Evolutionary conservation across 257 asterid species (phyloP).

Genomic region (Solanum dulcamara): DNA sequence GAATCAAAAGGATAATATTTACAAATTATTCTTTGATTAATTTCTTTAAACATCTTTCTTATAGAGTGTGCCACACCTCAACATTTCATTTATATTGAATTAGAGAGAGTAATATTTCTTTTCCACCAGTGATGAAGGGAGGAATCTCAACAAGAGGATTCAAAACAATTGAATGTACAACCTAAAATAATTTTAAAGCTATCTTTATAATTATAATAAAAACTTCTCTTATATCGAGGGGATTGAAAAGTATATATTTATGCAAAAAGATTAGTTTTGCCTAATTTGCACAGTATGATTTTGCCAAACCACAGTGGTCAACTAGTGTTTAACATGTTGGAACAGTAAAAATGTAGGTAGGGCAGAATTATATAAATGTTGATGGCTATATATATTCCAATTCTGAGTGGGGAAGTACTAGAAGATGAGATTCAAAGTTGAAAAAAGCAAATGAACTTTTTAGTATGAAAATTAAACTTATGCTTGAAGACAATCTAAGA

Average conservation of each 20-base stretch:
- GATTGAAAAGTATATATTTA: not conserved
- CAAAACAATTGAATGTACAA: not conserved
- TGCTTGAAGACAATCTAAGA: conserved; percentile 19
- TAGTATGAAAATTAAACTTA: conserved; percentile 9
- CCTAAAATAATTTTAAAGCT: not conserved
- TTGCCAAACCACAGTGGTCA: not conserved
- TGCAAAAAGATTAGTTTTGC: not conserved
- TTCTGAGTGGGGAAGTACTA: not conserved
- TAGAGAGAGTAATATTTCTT: not conserved
- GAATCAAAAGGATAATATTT: not conserved
- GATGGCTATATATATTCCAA: not conserved
- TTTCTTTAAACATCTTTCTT: not conserved
- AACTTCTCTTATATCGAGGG: not conserved
- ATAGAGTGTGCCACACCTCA: not conserved
- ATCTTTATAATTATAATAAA: not conserved
- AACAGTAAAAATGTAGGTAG: not conserved
- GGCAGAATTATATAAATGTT: not conserved
- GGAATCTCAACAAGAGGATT: not conserved
- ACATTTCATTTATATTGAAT: not conserved
- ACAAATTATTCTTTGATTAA: not conserved
- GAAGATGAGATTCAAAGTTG: conserved; percentile 12
- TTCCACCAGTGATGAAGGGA: not conserved
- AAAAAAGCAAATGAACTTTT: conserved; percentile 10
- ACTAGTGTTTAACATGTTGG: not conserved
- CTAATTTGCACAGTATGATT: not conserved